Evolutionary conservation across 345 rosid genomes (phyloP), one percentile per base, ranked within the genome.

Genomic region (Sonneratia caseolaris): DNA sequence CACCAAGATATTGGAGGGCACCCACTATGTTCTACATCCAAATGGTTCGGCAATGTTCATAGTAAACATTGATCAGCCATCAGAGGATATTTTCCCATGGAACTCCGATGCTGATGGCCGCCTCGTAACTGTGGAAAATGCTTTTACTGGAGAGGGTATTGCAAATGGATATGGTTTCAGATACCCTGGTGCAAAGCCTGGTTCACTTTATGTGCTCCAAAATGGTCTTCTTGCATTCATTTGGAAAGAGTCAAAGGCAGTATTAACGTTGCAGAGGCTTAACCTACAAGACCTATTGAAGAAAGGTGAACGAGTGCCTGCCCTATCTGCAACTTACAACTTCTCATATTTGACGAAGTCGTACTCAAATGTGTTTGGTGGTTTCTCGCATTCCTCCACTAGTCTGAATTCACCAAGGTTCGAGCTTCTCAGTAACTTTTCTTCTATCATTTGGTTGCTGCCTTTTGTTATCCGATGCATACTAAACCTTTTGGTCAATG

Each of bases 101-200:
- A 88, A 83, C 71, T 76, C 66, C 76, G 89, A 86, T 79, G 88
- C 84, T 72, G 84, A 84, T 70, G 82, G 85, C 36, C 70, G 72
- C 57, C 86, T 86, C 32, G 82, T 86, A 47, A 75, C 9, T 73
- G 75, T 83, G 42, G 80, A 81, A 68, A 72, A 86, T 71, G 86
- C 88, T 72, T 92, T 82, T 70, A 38, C 61, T n/a, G 95, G 98
- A 68, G 91, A 86, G 75, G 97, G 96, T 61, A 91, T 89, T 65
- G 91, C 97, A 12, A 86, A 93, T 65, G 95, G 97, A 36, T 93
- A 93, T 77, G 98, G 97, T 68, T 93, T 93, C 75, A 79, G 98
- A 45, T 93, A 91, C 85, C 96, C 97, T 3, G 93, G 93, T 49
- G 83, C 91, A 71, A 93, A 91, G 84, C 97, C 97, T 1, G 96